A percentile compares a stretch with the other conserved stretches of the same genome.
Evolutionary conservation across 1,139 yeast genomes (phyloP).

Genomic region (Yamadazyma epiphylla): DNA sequence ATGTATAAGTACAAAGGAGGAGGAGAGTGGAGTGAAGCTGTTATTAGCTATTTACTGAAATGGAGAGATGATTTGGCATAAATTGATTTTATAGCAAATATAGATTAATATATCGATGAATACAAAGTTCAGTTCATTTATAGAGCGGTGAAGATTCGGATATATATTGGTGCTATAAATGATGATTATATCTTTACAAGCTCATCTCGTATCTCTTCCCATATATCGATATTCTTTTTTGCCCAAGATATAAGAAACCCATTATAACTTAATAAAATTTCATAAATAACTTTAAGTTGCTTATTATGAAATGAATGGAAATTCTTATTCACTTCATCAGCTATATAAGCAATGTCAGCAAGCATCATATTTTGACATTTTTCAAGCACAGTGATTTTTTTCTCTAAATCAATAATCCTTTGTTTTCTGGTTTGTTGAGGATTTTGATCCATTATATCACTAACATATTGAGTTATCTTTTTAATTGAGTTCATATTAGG

Average conservation of each 20-base stretch:
- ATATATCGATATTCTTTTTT: constrained; percentile 61
- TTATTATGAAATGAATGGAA: constrained; percentile 47
- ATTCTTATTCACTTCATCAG: constrained; percentile 49
- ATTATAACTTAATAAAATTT: constrained; percentile 49
- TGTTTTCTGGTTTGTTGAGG: constrained; percentile 65
- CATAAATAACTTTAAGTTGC: constrained; percentile 43
- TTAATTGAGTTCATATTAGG: constrained; percentile 30
- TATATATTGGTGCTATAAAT: not conserved
- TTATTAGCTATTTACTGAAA: constrained; percentile 23
- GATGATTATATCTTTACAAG: constrained; percentile 19
- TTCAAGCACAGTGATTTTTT: constrained; percentile 50
- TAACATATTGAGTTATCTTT: constrained; percentile 60
- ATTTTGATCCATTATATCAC: constrained; percentile 67
- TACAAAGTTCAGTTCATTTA: constrained; percentile 1
- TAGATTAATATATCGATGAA: constrained; percentile 1
- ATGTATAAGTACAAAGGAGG: constrained; percentile 35
- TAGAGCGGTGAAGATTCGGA: constrained; percentile 1
- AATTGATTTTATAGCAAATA: too few species aligned
- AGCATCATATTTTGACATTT: constrained; percentile 57
- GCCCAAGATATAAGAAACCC: constrained; percentile 67
- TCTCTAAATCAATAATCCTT: constrained; percentile 47
- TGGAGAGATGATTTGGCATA: constrained; percentile 3
- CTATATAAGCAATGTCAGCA: constrained; percentile 51
- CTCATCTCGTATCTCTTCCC: constrained; percentile 65
- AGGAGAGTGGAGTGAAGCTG: constrained; percentile 39